A percentile compares a stretch with the other conserved stretches of the same genome.
These are phyloP conservation scores for Secale cereale DNA, from an alignment of 176 grass and related monocot genomes.

Conservation along the genomic window DNA sequence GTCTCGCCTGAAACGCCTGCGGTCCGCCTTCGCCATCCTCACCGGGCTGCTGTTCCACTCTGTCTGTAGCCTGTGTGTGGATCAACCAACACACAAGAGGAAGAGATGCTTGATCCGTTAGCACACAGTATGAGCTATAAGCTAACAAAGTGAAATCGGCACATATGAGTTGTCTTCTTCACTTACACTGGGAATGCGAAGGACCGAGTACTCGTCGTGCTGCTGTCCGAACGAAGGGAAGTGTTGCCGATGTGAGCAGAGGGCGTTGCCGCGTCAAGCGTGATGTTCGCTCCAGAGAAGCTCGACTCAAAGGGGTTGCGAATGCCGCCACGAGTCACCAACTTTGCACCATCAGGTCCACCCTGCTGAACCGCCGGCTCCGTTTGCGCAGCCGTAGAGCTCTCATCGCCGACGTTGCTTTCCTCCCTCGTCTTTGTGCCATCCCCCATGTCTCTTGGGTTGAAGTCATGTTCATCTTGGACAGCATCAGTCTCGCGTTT, in stretches of 20 bases:
- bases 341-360: constrained; percentile 30
- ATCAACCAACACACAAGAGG: constrained; percentile 6
- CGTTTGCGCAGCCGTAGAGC: constrained; percentile 14
- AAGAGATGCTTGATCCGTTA: background rate
- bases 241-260: constrained; percentile 74
- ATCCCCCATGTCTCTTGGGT: constrained; percentile 30
- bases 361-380: constrained; percentile 22
- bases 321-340: constrained; percentile 12
- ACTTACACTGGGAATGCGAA: constrained; percentile 98
- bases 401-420: background rate
- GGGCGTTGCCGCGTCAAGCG: constrained; percentile 38
- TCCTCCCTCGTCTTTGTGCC: background rate
- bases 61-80: constrained; percentile 60
- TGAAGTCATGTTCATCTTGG: constrained; percentile 38
- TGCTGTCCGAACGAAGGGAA: constrained; percentile 91
- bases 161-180: background rate
- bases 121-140: background rate
- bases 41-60: constrained; percentile 94
- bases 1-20: constrained; percentile 45
- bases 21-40: constrained; percentile 81
- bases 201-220: constrained; percentile 76
- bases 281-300: constrained; percentile 46
- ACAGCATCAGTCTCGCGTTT: constrained; percentile 21
- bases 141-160: too few species aligned
- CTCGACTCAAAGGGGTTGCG: constrained; percentile 51